phyloP scores from a whole-genome alignment of 1,284 basidiomycete genomes.

The Cutaneotrichosporon mucoides region DNA sequence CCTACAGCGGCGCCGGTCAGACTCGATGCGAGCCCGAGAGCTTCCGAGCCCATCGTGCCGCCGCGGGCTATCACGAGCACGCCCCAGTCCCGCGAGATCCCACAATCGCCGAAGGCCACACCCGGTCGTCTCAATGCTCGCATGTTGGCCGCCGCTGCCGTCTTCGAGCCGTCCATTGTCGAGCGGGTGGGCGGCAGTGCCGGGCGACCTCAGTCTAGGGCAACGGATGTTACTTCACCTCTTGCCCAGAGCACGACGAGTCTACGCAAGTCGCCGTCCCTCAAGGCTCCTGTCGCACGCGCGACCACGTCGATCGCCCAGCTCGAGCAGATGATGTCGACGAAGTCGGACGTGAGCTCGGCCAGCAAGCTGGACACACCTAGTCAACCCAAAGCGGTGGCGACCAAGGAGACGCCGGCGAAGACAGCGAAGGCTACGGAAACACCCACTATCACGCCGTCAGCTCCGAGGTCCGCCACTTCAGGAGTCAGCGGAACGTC shows the following conservation, averaged over 20 bases:
- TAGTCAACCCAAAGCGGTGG: too few species aligned
- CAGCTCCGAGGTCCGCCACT: background rate
- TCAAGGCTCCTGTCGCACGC: background rate
- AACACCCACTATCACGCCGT: too few species aligned
- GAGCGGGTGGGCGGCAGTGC: background rate
- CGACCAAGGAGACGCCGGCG: too few species aligned
- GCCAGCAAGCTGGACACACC: too few species aligned
- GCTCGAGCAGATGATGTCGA: background rate
- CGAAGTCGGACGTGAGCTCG: too few species aligned
- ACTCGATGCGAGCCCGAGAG: too few species aligned
- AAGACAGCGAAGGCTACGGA: too few species aligned
- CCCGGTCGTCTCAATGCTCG: background rate
- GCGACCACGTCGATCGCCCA: background rate
- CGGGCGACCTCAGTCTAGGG: background rate
- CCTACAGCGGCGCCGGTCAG: too few species aligned
- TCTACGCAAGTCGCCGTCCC: background rate
- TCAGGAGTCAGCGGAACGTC: background rate
- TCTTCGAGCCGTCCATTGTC: slow-evolving; percentile 15
- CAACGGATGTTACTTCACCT: background rate
- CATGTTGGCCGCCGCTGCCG: slow-evolving; percentile 9
- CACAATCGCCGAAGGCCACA: background rate
- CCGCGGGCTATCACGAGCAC: too few species aligned
- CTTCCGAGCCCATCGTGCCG: too few species aligned
- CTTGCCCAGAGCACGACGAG: too few species aligned
- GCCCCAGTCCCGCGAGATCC: too few species aligned